Evolutionary conservation across 2,329 filamentous ascomycete species (phyloP).

Genomic region (Colletotrichum chrysophilum): DNA sequence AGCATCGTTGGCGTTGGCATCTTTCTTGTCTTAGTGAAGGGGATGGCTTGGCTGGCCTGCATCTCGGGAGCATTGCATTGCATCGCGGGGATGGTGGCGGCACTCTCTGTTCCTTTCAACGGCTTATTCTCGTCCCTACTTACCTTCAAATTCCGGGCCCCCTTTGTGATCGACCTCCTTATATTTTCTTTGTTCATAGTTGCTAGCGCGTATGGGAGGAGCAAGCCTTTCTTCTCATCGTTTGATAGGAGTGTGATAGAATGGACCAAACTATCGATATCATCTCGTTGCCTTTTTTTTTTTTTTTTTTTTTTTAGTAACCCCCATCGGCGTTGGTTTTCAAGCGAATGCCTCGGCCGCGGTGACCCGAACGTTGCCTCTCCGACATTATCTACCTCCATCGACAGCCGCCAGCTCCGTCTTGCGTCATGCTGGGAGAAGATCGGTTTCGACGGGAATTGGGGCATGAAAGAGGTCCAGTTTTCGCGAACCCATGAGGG

Average conservation of each 20-base stretch:
- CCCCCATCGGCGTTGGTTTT: background rate
- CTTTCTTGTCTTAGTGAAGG: background rate
- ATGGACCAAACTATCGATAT: background rate
- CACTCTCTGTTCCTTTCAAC: background rate
- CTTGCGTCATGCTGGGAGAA: background rate
- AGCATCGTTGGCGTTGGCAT: background rate
- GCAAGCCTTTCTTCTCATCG: background rate
- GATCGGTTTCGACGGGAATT: background rate
- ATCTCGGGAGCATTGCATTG: constrained; percentile 14
- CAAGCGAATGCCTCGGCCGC: background rate
- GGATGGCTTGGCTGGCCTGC: constrained; percentile 12
- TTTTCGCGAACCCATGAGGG: background rate
- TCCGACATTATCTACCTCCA: background rate
- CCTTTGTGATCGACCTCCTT: background rate
- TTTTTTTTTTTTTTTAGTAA: too few species aligned
- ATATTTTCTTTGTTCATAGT: background rate
- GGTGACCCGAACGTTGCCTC: background rate
- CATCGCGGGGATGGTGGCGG: constrained; percentile 3
- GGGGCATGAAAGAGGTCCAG: background rate
- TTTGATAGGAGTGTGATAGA: background rate
- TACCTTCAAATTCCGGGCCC: background rate
- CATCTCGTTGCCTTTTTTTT: background rate
- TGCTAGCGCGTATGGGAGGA: background rate
- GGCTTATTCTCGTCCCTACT: background rate
- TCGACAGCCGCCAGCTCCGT: background rate